Evolutionary conservation across 345 rosid species (phyloP).

Genomic region (Euphorbia peplus): DNA sequence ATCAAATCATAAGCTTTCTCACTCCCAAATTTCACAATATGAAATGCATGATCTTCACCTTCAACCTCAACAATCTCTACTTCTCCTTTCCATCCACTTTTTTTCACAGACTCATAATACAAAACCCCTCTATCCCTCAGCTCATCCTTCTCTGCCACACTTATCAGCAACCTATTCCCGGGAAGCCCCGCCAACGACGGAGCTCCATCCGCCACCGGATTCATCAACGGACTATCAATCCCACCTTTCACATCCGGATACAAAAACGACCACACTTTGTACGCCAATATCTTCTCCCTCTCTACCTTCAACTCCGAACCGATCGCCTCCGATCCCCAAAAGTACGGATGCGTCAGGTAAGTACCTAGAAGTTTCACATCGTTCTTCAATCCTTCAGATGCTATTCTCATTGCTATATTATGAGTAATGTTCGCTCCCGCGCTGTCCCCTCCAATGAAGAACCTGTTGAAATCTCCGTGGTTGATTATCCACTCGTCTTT

Average conservation of each 20-base stretch:
- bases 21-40: not conserved
- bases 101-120: slow-evolving; percentile 22
- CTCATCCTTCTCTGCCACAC: slow-evolving; percentile 34
- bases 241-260: slow-evolving; percentile 28
- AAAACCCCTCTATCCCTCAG: slow-evolving; percentile 26
- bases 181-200: slow-evolving; percentile 29
- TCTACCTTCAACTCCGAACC: slow-evolving; percentile 29
- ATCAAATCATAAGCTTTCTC: slow-evolving; percentile 8
- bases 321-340: slow-evolving; percentile 47
- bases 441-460: slow-evolving; percentile 14
- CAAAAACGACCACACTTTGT: slow-evolving; percentile 12
- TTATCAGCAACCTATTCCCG: slow-evolving; percentile 26
- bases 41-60: slow-evolving; percentile 39
- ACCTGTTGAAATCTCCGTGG: slow-evolving; percentile 20
- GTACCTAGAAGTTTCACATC: slow-evolving; percentile 33
- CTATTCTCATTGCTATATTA: slow-evolving; percentile 23
- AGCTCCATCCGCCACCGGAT: slow-evolving; percentile 23
- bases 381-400: slow-evolving; percentile 8
- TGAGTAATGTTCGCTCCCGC: slow-evolving; percentile 14
- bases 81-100: slow-evolving; percentile 35
- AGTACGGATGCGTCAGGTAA: slow-evolving; percentile 39
- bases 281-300: slow-evolving; percentile 9
- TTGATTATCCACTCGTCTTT: slow-evolving; percentile 39
- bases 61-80: slow-evolving; percentile 30
- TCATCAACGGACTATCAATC: slow-evolving; percentile 22